Percentiles rank a stretch among this genome's conserved stretches.
phyloP scores from a whole-genome alignment of 2,329 filamentous ascomycete species.

The Diplodia sapinea region DNA sequence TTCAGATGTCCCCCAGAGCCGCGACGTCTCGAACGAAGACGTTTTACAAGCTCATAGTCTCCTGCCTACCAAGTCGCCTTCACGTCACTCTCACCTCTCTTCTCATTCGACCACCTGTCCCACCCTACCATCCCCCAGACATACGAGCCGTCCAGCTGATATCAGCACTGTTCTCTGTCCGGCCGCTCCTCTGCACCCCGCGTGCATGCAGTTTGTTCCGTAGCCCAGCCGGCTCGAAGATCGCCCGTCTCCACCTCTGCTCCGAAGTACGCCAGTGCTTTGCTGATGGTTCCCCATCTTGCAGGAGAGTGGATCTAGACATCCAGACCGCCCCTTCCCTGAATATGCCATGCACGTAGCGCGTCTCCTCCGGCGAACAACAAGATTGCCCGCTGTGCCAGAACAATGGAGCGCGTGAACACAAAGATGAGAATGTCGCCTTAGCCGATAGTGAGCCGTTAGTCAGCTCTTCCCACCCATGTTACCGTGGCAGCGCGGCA shows the following conservation, averaged over 20 bases:
- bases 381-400: background rate
- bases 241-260: background rate
- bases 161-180: constrained; percentile 2
- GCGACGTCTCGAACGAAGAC: background rate
- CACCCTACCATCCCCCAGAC: background rate
- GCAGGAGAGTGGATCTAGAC: background rate
- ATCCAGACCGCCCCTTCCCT: background rate
- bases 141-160: background rate
- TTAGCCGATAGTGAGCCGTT: background rate
- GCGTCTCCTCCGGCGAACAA: background rate
- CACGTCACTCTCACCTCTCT: background rate
- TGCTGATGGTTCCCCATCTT: background rate
- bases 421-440: too few species aligned
- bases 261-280: background rate
- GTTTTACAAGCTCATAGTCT: background rate
- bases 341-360: background rate
- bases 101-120: background rate
- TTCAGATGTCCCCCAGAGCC: background rate
- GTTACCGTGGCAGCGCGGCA: background rate
- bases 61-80: background rate
- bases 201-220: background rate
- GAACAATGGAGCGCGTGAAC: background rate
- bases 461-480: background rate
- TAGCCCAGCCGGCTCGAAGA: background rate
- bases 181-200: background rate